phyloP scores from a whole-genome alignment of 352 stramenopile genomes.

The Phytophthora pini region DNA sequence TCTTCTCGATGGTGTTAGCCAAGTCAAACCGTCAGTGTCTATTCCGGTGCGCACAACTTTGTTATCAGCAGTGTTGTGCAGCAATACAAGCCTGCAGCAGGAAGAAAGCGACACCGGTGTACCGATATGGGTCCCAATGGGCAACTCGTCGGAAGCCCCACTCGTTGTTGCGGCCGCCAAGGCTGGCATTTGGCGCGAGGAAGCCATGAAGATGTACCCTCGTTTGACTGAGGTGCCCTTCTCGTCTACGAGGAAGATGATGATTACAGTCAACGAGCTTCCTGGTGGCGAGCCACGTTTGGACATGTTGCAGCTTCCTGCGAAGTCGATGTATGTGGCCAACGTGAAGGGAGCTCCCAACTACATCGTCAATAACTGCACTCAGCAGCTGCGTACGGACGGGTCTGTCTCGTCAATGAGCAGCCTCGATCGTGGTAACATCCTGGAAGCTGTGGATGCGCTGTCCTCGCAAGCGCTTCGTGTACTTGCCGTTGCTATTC shows the following conservation, averaged over 20 bases:
- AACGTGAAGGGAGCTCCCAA: slow-evolving; percentile 79
- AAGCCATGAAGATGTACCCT: slow-evolving; percentile 55
- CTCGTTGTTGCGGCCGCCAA: slow-evolving; percentile 72
- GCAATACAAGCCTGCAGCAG: slow-evolving; percentile 71
- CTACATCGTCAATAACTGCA: slow-evolving; percentile 69
- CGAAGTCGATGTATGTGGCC: slow-evolving; percentile 49
- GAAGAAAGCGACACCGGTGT: slow-evolving; percentile 50
- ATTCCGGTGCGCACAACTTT: slow-evolving; percentile 54
- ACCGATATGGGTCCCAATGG: slow-evolving; percentile 60
- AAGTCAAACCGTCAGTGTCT: slow-evolving; percentile 45
- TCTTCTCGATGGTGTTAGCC: slow-evolving; percentile 46
- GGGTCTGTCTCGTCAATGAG: slow-evolving; percentile 50
- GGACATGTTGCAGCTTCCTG: slow-evolving; percentile 48
- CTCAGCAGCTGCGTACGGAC: slow-evolving; percentile 52
- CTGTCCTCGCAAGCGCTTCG: slow-evolving; percentile 76
- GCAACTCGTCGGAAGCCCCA: slow-evolving; percentile 74
- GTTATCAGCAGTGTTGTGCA: slow-evolving; percentile 67
- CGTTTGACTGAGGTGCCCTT: slow-evolving; percentile 92
- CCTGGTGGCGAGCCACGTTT: slow-evolving; percentile 36
- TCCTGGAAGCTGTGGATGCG: slow-evolving; percentile 62
- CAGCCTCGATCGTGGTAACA: slow-evolving; percentile 38
- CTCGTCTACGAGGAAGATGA: slow-evolving; percentile 94
- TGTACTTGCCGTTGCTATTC: slow-evolving; percentile 92
- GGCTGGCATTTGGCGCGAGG: slow-evolving; percentile 60
- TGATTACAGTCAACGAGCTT: slow-evolving; percentile 83